Base-by-base conservation (phyloP, 345 rosid genomes). In the Melaleuca alternifolia region DNA sequence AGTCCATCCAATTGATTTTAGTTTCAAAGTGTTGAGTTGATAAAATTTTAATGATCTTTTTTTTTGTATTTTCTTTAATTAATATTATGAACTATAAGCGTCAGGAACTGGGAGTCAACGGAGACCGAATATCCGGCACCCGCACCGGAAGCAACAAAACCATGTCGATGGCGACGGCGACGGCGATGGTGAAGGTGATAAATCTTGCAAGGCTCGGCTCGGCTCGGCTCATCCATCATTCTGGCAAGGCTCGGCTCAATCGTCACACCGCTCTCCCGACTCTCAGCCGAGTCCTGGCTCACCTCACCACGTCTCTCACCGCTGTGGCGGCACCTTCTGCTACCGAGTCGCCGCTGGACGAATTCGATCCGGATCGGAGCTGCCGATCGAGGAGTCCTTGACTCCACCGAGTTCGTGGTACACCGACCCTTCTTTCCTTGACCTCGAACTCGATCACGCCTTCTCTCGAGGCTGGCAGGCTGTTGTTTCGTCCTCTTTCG, bases 351-450 rank as follows among this genome's bases (percentile, higher is more conserved):
- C 9, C 93, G 56, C 90, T 92, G 50, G 62, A 79, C 83, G 90
- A 93, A 61, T 97, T 97, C 71, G 90, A 95, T 77, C 98, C 97
- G 50, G 85, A 85, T 97, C 97, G 50, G 85, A 85, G 79, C 88
- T 94, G 50, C 95, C 97, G 6, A 88, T 97, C 30, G 95, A 96
- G 88, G 92, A 92, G 88, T 98, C 98, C 54, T 11, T 83, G 4
- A 96, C 98, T 11, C 98, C 98, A 0, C 98, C 98, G 15, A 93
- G 94, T 89, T 94, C 96, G 13, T 96, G 98, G 99, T 97, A 94
- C 87, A 94, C 93, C n/a, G 93, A 94, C 54, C 88, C 94, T 48
- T 89, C 92, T 5, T 92, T 96, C 79, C 87, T 91, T 85, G 87
- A 91, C 76, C 87, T 89, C 37, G 99, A 95, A 88, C 93, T 97